Evolutionary conservation across 129 eudicot genomes (phyloP), one percentile per base, ranked within the genome.

Genomic region (Kitagawia praeruptora): DNA sequence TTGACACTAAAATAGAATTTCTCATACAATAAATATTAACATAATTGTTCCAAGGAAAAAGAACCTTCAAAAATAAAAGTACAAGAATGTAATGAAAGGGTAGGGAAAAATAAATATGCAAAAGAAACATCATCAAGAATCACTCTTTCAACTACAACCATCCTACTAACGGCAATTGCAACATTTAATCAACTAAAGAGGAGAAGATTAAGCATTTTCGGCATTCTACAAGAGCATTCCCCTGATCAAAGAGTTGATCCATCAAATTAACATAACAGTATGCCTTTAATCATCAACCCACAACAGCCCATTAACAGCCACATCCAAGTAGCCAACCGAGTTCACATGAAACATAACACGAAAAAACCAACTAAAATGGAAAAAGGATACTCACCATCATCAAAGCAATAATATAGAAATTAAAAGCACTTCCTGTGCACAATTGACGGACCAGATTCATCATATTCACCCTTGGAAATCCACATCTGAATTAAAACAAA

Each of bases 341-440:
- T 70, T 70, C 74, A 38, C n/a, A 37, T 16, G 27, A 70, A 70
- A 70, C 46, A 70, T 70, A 70, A 70, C 74, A 70, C 74, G 46
- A 37, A 70, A 70, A 67, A 70, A 37, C 74, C 74, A 70, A 34
- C 74, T 70, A 70, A 18, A 66, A 70, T 31, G 46, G 45, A 70
- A 70, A 69, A 66, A 67, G 31, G 73, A 67, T 67, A 31, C 72
- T 28, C 72, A 13, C 73, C 73, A 58, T 58, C 66, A 58, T 58
- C 74, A 70, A 38, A 34, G 12, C 46, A 70, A 70, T 70, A 70
- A 7, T 31, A 67, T 28, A 67, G 41, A 31, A 70, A 45, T 80
- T 83, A 86, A 80, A 86, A 86, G 76, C 89, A 86, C 76, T 86
- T 86, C 84, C 84, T 86, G 84, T 86, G 89, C 47, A 86, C 86